Base-by-base conservation (phyloP, 148 eudicot species). In the Salicornia ramosissima region DNA sequence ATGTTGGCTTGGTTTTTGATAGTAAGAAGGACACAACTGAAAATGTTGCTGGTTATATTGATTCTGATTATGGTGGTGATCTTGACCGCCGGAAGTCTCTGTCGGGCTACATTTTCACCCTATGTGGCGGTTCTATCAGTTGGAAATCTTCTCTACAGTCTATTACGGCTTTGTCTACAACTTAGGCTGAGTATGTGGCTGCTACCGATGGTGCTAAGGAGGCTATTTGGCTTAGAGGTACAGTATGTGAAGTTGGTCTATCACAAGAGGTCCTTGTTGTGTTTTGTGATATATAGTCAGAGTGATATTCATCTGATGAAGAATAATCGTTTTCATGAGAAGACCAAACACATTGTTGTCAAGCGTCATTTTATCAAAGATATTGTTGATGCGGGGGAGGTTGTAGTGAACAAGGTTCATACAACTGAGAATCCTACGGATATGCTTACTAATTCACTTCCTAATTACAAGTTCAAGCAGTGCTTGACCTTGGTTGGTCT, bases 281-380 rank as follows among this genome's bases (percentile, higher is more conserved):
- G 24, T 56, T 56, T 56, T 56, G 30, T 21, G 31, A n/a, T n/a
- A n/a, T n/a, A 56, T 56, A 56, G 0, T 15, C 31, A 56, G 11
- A 25, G 60, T 25, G 31, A 2, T 54, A 15, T 56, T 1, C 60
- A 56, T 16, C 25, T 56, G 60, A 56, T 14, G 15, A 56, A 56
- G 60, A 56, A 56, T 56, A 56, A 25, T 15, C 11, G 30, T 24
- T 30, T 22, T 56, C 60, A 56, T 30, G 26, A 26, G 9, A 56
- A 56, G 60, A 56, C 60, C 30, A 56, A 56, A 16, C 60, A 56
- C 25, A 25, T 56, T 26, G 60, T 22, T 56, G 30, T 56, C 15
- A 22, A 30, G 24, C 60, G 14, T 1, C 60, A 25, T 30, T 56
- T 25, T 56, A 56, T 25, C 30, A 26, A 5, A 24, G 6, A 56